Percentiles rank a stretch among this genome's conserved stretches.
Conservation (phyloP, 2,329 filamentous ascomycete species). For the Ceratocystis eucalypticola region DNA sequence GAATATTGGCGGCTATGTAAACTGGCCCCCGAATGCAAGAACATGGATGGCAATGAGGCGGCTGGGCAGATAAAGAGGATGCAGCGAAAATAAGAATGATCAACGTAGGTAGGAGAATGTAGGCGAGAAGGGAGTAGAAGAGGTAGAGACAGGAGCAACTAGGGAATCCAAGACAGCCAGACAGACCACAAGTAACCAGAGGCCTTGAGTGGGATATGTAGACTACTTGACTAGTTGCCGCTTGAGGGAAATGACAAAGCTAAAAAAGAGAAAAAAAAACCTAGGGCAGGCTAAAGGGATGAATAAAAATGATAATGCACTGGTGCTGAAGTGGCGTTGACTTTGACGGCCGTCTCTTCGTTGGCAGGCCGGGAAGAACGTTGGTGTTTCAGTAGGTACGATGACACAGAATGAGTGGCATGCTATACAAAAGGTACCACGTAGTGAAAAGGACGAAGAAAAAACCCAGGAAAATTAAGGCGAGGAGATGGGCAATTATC, state of each 20-base stretch:
- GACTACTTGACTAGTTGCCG: neutral
- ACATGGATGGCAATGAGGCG: slow-evolving; percentile 36
- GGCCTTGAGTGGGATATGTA: neutral
- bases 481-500: neutral
- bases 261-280: neutral
- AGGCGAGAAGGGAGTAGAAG: neutral
- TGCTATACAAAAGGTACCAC: neutral
- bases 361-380: neutral
- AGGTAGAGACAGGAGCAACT: neutral
- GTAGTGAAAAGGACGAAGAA: neutral
- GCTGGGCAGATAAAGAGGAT: neutral
- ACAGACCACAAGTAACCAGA: neutral
- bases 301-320: neutral
- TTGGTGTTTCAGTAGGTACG: neutral
- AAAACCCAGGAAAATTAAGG: neutral
- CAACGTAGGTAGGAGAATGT: neutral
- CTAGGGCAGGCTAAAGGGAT: neutral
- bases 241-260: neutral
- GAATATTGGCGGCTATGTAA: slow-evolving; percentile 46
- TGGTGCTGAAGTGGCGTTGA: neutral
- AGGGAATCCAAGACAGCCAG: neutral
- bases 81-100: neutral
- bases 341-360: neutral
- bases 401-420: neutral
- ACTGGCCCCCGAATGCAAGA: slow-evolving; percentile 45